phyloP scores from a whole-genome alignment of 768 basidiomycete genomes.

The Dacryopinax primogenitus region DNA sequence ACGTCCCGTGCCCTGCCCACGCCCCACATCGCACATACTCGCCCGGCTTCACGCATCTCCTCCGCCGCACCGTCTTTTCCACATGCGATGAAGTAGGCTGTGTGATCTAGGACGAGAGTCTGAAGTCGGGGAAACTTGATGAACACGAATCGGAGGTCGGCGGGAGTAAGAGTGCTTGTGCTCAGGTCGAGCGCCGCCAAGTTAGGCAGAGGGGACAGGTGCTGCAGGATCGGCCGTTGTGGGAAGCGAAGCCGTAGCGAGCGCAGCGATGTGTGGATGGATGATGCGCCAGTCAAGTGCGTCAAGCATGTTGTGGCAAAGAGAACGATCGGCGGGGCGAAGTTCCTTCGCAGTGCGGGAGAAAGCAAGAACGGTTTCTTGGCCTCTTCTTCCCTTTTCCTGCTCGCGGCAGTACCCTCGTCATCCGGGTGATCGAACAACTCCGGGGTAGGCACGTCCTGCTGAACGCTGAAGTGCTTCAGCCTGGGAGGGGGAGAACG shows the following conservation, averaged over 20 bases:
- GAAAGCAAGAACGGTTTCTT: conserved; percentile 17
- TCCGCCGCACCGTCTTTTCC: conserved; percentile 39
- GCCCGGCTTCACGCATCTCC: conserved; percentile 51
- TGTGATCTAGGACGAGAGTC: conserved; percentile 61
- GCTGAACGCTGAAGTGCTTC: conserved; percentile 27
- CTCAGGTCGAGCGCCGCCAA: conserved; percentile 63
- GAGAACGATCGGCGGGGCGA: conserved; percentile 84
- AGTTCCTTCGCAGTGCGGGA: conserved; percentile 25
- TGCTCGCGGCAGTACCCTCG: conserved; percentile 18
- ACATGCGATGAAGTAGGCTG: conserved; percentile 38
- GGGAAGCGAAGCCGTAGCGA: conserved; percentile 63
- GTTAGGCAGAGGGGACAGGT: conserved; percentile 35
- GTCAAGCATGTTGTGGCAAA: conserved; percentile 31
- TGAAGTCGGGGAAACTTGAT: conserved; percentile 39
- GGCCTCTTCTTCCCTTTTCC: conserved; percentile 16
- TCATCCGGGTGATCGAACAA: conserved; percentile 20
- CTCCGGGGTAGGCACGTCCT: conserved; percentile 28
- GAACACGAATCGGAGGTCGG: conserved; percentile 44
- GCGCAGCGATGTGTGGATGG: conserved; percentile 31
- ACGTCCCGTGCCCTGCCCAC: conserved; percentile 48
- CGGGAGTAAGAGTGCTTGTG: conserved; percentile 44
- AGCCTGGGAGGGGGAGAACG: conserved; percentile 41
- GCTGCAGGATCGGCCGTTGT: conserved; percentile 41
- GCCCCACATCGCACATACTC: conserved; percentile 47
- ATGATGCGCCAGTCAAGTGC: conserved; percentile 2